These are phyloP conservation scores for Stachybotrys chlorohalonatus DNA, from an alignment of 2,329 filamentous ascomycete species.

Conservation along the genomic window DNA sequence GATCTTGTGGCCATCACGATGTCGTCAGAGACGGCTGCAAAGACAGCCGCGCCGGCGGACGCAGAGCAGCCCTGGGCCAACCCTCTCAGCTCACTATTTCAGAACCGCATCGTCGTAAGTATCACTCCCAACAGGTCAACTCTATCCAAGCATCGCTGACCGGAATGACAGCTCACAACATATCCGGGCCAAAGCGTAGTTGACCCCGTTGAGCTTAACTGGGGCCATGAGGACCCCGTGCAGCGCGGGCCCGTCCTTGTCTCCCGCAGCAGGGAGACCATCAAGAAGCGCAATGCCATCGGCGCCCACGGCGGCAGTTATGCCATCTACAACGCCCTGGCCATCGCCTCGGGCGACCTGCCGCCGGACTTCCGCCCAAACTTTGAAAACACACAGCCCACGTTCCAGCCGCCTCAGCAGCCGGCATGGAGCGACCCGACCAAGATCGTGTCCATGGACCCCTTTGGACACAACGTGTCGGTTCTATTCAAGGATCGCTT, in stretches of 20 bases:
- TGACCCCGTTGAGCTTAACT: constrained; percentile 11
- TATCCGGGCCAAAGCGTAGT: constrained; percentile 14
- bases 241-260: constrained; percentile 12
- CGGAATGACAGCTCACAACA: constrained; percentile 8
- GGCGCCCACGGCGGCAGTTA: constrained; percentile 12
- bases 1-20: neutral
- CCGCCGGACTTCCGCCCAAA: constrained; percentile 5
- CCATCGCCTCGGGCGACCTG: constrained; percentile 9
- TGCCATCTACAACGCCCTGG: constrained; percentile 9
- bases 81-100: neutral
- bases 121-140: neutral
- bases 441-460: constrained; percentile 12
- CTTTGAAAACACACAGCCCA: constrained; percentile 10
- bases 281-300: constrained; percentile 13
- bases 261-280: constrained; percentile 8
- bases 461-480: constrained; percentile 8
- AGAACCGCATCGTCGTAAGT: constrained; percentile 2
- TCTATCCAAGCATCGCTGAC: neutral
- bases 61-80: neutral
- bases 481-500: constrained; percentile 6
- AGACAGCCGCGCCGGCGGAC: neutral
- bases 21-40: neutral
- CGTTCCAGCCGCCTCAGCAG: constrained; percentile 6
- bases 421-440: constrained; percentile 5
- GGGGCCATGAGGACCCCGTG: constrained; percentile 8